Percentiles rank a stretch among this genome's conserved stretches.
Evolutionary conservation across 495 filamentous ascomycete species (phyloP).

Genomic region (Penicillium samsonianum): DNA sequence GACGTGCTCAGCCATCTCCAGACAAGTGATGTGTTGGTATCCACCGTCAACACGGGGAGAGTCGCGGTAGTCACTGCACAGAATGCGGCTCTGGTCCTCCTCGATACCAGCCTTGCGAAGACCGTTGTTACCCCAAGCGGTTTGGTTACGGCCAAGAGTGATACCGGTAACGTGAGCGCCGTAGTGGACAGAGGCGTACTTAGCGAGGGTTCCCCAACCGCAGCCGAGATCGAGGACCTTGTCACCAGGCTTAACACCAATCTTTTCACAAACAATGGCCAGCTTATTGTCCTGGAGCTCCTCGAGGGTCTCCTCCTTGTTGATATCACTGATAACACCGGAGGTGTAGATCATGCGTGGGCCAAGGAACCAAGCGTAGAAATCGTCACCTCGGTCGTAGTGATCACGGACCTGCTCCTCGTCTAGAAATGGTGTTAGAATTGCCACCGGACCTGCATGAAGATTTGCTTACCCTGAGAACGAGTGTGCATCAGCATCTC

Average conservation of each 20-base stretch:
- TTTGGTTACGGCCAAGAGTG: constrained; percentile 71
- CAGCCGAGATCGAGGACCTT: constrained; percentile 69
- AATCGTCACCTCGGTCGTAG: constrained; percentile 74
- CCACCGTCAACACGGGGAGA: constrained; percentile 59
- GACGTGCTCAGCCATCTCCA: constrained; percentile 80
- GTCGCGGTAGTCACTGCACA: constrained; percentile 71
- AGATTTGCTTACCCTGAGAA: constrained; percentile 57
- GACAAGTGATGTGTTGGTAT: constrained; percentile 70
- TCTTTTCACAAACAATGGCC: constrained; percentile 71
- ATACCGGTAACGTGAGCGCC: constrained; percentile 65
- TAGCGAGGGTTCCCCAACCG: constrained; percentile 71
- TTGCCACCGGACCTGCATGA: not conserved
- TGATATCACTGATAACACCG: constrained; percentile 66
- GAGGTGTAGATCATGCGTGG: constrained; percentile 76
- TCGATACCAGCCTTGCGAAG: constrained; percentile 59
- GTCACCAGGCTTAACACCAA: constrained; percentile 61
- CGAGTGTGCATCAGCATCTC: constrained; percentile 69
- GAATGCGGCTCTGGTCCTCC: constrained; percentile 63
- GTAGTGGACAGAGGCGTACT: constrained; percentile 64
- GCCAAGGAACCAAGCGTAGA: constrained; percentile 74
- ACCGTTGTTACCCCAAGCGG: constrained; percentile 69
- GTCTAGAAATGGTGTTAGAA: constrained; percentile 42
- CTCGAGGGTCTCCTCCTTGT: constrained; percentile 65
- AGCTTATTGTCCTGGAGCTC: constrained; percentile 73
- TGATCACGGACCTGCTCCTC: constrained; percentile 76